Base-by-base conservation (phyloP, 805 yeast genomes). In the Kuraishia molischiana region DNA sequence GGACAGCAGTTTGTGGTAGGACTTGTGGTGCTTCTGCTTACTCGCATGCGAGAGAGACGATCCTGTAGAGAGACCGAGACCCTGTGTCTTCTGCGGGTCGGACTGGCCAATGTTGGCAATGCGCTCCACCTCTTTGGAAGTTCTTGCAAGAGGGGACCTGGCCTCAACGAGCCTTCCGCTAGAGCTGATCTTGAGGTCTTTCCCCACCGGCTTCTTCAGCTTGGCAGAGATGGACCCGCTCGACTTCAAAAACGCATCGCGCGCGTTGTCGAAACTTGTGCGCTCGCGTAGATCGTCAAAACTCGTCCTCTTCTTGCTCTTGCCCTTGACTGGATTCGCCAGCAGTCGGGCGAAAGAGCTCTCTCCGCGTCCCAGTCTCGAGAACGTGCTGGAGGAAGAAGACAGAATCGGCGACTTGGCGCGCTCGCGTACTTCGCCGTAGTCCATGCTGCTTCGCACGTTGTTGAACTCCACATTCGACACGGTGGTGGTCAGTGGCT, bases 401-500 rank as follows among this genome's bases (percentile, higher is more conserved):
- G 41, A 21, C 5, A 51, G 40, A 22, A 11, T 22, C 17, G 17
- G 17, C 6, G 31, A 14, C 17, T 14, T 28, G 17, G 17, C 17
- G 14, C 17, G 6, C 17, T 28, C 31, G 13, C 31, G 13, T 11
- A 22, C 8, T 14, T 28, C 31, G 14, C 50, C 32, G 10, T 21
- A 24, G n/a, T 40, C 41, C n/a, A 41, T 24, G 19, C 42, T 36
- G 32, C 48, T 24, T 15, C 58, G 39, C 4, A 57, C 54, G 39
- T 58, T 58, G 35, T 48, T 57, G 43, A 58, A 58, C 38, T 57
- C 63, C n/a, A 58, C 62, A 37, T 50, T 53, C 13, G 56, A 43
- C 17, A 47, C 49, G 4, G 52, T 41, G 41, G 50, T 41, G 44
- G 51, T 44, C 38, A 48, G 43, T 3, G 52, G 48, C 10, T 47